Evolutionary conservation across 352 stramenopile genomes (phyloP), one percentile per base, ranked within the genome.

Genomic region (Phytophthora rubi): DNA sequence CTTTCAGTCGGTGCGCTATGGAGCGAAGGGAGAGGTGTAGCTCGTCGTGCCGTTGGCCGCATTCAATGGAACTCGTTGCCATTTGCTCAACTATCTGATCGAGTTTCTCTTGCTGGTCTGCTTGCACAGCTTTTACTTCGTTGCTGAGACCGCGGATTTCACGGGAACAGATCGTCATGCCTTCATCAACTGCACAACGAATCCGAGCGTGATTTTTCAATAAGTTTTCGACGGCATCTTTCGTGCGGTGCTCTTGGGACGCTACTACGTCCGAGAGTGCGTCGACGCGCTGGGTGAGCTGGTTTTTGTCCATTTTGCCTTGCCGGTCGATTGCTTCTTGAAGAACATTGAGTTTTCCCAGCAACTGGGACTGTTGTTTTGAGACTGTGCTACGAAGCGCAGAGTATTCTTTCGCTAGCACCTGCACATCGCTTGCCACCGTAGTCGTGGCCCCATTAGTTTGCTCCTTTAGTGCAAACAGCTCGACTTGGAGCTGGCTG

Each of bases 181-280:
- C 70, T 57, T 91, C 77, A 26, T 89, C 76, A 15, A 91, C 62
- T n/a, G 79, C 81, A 12, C 71, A 71, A 3, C 79, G 77, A 44
- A 89, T 87, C 8, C 72, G 64, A 28, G 72, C 60, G 54, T 89
- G 76, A 42, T 84, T 86, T 67, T 91, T 89, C 23, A 89, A 56
- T 28, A 89, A 47, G 8, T 72, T 79, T 8, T 75, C 71, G 23
- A 89, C 55, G 1, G 78, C 70, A 4, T 85, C 75, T 37, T 85
- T 82, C 0, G 73, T 81, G 4, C 79, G 73, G 18, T 78, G 57
- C 45, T 89, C 83, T 59, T 87, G 73, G 1, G 70, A 68, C 0
- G 53, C 28, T 2, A 88, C 59, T 16, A 71, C 78, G 33, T 88
- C 77, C 2, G 68, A 67, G 0, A 89, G 28, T 4, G 73, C 63